These are phyloP conservation scores for Telfairia occidentalis DNA, from an alignment of 331 rosid species.

Conservation along the genomic window DNA sequence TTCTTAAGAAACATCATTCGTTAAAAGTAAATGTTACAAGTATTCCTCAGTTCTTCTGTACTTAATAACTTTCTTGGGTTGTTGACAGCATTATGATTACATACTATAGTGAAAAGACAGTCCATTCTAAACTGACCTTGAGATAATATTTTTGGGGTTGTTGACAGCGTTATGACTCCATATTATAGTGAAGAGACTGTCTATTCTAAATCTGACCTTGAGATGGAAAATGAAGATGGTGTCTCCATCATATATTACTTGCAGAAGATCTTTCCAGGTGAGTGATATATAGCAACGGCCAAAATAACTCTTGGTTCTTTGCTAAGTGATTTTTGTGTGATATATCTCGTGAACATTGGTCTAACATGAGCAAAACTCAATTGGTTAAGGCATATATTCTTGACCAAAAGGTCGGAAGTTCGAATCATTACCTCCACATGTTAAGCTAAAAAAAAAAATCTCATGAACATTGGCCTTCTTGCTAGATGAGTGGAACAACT, in stretches of 20 bases:
- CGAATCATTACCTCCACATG: no score
- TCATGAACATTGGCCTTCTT: constrained; percentile 15
- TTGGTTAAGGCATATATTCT: no score
- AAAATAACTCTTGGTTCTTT: constrained; percentile 11
- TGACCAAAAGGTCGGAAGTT: no score
- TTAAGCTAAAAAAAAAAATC: no score
- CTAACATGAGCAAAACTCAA: no score
- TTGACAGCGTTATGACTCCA: constrained; percentile 84
- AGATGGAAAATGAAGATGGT: constrained; percentile 93
- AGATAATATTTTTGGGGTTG: constrained; percentile 36
- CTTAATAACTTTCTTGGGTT: not conserved
- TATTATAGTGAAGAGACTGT: constrained; percentile 95
- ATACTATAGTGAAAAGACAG: constrained; percentile 79
- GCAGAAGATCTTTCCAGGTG: constrained; percentile 95
- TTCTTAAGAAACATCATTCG: not conserved
- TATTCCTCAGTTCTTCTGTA: constrained; percentile 1
- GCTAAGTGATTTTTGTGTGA: constrained; percentile 7
- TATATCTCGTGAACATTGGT: constrained; percentile 11
- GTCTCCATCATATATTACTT: constrained; percentile 79
- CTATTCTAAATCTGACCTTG: constrained; percentile 78
- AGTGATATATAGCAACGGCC: constrained; percentile 11
- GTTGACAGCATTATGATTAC: constrained; percentile 70
- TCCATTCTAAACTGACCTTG: constrained; percentile 69
- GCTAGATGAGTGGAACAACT: constrained; percentile 95
- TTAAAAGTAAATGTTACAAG: not conserved